Percentiles rank a stretch among this genome's conserved stretches.
phyloP scores from a whole-genome alignment of 2,329 filamentous ascomycete genomes.

The Byssothecium circinans region DNA sequence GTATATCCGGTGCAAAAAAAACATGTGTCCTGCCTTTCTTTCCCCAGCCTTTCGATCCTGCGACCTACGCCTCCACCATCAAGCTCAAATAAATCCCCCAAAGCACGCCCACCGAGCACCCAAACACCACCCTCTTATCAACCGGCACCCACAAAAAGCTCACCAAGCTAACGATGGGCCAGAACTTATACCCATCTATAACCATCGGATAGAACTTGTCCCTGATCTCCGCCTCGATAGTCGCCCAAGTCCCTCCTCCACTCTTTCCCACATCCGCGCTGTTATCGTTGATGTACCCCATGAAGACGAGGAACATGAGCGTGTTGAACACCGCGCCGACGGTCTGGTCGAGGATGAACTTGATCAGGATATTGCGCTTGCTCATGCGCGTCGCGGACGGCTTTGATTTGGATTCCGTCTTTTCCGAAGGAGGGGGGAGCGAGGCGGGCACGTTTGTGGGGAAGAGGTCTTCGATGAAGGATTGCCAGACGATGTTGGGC shows the following conservation, averaged over 20 bases:
- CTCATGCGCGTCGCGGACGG: constrained; percentile 47
- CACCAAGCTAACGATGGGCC: constrained; percentile 69
- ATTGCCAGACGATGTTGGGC: constrained; percentile 86
- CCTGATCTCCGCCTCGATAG: constrained; percentile 26
- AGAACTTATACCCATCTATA: constrained; percentile 69
- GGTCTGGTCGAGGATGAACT: constrained; percentile 70
- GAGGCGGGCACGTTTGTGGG: constrained; percentile 58
- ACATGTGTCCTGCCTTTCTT: too few species aligned
- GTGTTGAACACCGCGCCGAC: constrained; percentile 68
- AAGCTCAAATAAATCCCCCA: constrained; percentile 79
- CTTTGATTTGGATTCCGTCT: constrained; percentile 20
- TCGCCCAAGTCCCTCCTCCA: constrained; percentile 34
- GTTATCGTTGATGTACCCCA: constrained; percentile 50
- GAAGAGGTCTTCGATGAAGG: constrained; percentile 72
- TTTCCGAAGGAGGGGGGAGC: constrained; percentile 24
- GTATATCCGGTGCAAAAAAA: too few species aligned
- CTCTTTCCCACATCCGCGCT: constrained; percentile 33
- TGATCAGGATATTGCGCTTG: constrained; percentile 65
- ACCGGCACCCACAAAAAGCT: constrained; percentile 75
- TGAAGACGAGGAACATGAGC: constrained; percentile 62
- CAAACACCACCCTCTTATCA: constrained; percentile 69
- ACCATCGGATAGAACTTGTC: constrained; percentile 60
- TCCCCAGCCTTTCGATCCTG: too few species aligned
- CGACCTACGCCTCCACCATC: constrained; percentile 1
- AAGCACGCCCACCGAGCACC: constrained; percentile 68